Evolutionary conservation across 148 eudicot species (phyloP), one percentile per base, ranked within the genome.

Genomic region (Beta vulgaris): DNA sequence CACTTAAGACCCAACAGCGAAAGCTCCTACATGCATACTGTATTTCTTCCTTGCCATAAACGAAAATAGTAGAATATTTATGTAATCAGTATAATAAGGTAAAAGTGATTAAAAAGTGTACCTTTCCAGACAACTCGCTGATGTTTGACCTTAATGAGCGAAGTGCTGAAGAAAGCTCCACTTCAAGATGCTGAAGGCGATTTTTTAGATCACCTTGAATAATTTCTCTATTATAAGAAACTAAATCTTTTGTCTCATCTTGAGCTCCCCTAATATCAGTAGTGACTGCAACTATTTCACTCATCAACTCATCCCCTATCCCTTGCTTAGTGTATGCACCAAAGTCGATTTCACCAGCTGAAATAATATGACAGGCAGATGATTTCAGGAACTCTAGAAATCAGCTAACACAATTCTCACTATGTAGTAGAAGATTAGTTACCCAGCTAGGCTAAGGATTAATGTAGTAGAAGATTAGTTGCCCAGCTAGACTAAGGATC

Each of bases 141-240:
- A 76, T 49, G 78, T 80, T 87, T 77, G 97, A 87, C 79, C 81
- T 87, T 64, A 94, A 58, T 53, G 85, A 85, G 42, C 18, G 36
- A 73, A 95, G 89, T 28, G 87, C 84, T 67, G 90, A 85, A 60
- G 86, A 76, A n/a, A 95, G 97, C 83, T 95, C 96, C 40, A 65
- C 71, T 82, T 88, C 86, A 67, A 95, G 81, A 68, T 89, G 81
- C 76, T 86, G 87, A 89, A 95, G 91, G 49, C 89, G 93, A 72
- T 72, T 77, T 82, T 66, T 81, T 73, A 90, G 63, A 44, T 87
- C 80, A 53, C 76, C 71, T 69, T 76, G 76, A 66, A 68, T 77
- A 29, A 68, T 55, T 23, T 76, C 68, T 48, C 71, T 75, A 29
- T 35, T 54, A 64, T 36, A 51, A 73, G 71, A 46, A 14, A 73